Evolutionary conservation across 2,329 filamentous ascomycete species (phyloP), one percentile per base, ranked within the genome.

Genomic region (Paracamarosporium sp.): DNA sequence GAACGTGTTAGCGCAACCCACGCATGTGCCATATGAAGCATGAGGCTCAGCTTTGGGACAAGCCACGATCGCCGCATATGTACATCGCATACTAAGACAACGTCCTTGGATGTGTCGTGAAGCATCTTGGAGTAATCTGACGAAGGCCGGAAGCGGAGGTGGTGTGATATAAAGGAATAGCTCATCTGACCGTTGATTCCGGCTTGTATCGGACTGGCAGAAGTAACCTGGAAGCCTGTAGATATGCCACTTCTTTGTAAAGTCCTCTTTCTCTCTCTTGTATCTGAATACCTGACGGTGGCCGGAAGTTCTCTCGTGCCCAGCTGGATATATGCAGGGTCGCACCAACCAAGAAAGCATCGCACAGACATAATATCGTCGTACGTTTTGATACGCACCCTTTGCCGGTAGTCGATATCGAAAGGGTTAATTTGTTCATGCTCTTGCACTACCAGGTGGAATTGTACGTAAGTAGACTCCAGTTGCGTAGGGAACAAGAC

Each of bases 281-380:
- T 24, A 17, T 20, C 25, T 5, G 50, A 53, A 25, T 53, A 53
- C 20, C 11, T 44, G 12, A 53, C 50, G 8, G 36, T 33, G 2
- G 24, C 12, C 20, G 36, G 50, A 31, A 53, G 38, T 2, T 3
- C 6, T 20, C 11, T 12, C 4, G 36, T 53, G 8, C 50, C 50
- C 5, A 53, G 50, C 8, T 44, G 25, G 25, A 53, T 53, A 17
- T 53, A 25, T 15, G 50, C 50, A 4, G 20, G 4, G 8, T 53
- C 50, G n/a, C 36, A 44, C 50, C 50, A 43, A 7, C 50, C 50
- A 3, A 53, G 9, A 17, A 53, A 53, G 17, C 50, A 53, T 20
- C 50, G 36, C 50, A 24, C 33, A 4, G 25, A 15, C 27, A 44
- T 31, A 22, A 53, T 31, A 9, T 20, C 12, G 5, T 11, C 1